Evolutionary conservation across 2,329 filamentous ascomycete genomes (phyloP), one percentile per base, ranked within the genome.

Genomic region (Aureobasidium mangrovei): DNA sequence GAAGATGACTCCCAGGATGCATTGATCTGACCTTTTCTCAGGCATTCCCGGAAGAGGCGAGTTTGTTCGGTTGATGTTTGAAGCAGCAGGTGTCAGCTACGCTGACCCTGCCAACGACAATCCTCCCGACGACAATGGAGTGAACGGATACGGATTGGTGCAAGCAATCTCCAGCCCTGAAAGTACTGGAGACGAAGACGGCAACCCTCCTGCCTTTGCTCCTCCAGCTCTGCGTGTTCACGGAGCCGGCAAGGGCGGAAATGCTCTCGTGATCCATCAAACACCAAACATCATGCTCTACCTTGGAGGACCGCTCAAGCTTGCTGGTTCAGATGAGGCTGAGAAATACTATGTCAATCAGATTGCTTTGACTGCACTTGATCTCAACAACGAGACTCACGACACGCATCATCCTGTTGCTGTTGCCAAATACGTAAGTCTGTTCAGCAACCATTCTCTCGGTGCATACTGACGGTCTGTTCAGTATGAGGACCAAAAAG

Each of bases 401-500:
- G 85, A 91, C 61, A 82, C 80, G 28, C 87, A 91, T 65, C 87
- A 91, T 63, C 87, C 87, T 1, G 72, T 88, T 49, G 75, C 79
- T 1, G 64, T 71, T 0, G 64, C 67, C 1, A 65, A 78, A 4
- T 85, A 83, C 66, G 18, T 18, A 18, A 18, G 18, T 18, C 18
- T 18, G 18, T 18, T 18, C 18, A 18, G 18, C 18, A 18, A 18
- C 18, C 18, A 18, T 18, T 18, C 18, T 18, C 18, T 18, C 18
- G 18, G 18, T 18, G 18, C 18, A 18, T 26, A 24, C 29, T 40
- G 27, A 55, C 40, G 33, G 18, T 18, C 18, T 18, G 18, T 18
- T 18, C 18, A 18, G 18, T 18, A 18, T 18, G 18, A 18, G 18
- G 18, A 18, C 18, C 87, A 91, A 69, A 88, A 84, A 66, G 71